Evolutionary conservation across 352 stramenopile species (phyloP), one percentile per base, ranked within the genome.

Genomic region (Vaucheria bursata): DNA sequence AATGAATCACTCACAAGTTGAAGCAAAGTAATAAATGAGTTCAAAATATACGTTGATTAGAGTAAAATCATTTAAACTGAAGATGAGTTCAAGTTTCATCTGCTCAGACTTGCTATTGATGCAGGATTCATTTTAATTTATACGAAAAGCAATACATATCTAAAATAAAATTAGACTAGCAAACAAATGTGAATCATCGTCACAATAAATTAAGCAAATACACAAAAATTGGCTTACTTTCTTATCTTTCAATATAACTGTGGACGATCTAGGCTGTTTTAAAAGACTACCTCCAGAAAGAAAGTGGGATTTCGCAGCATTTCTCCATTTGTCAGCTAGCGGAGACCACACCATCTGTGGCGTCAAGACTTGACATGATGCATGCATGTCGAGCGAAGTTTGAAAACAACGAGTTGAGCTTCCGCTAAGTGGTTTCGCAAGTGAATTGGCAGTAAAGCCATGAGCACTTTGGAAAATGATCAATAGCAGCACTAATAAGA

Each of bases 321-420:
- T 1, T 35, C 31, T 72, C 12, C 12, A 35, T 12, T 2, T 36
- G 18, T 72, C 40, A 2, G 12, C 12, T 35, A 72, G 65, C 1
- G 65, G 65, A 4, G 65, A 72, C 65, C 65, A 72, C 65, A 72
- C 65, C 65, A 72, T 72, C 2, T n/a, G n/a, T n/a, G n/a, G n/a
- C n/a, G n/a, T n/a, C n/a, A n/a, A n/a, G n/a, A n/a, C n/a, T n/a
- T n/a, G n/a, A n/a, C n/a, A n/a, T n/a, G n/a, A n/a, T n/a, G n/a
- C n/a, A n/a, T n/a, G n/a, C n/a, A n/a, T n/a, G n/a, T n/a, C n/a
- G n/a, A n/a, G n/a, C n/a, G n/a, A n/a, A n/a, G n/a, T n/a, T n/a
- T n/a, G n/a, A n/a, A n/a, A n/a, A n/a, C n/a, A n/a, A n/a, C n/a
- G n/a, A n/a, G n/a, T n/a, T n/a, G n/a, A n/a, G n/a, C n/a, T n/a